phyloP scores from a whole-genome alignment of 1,284 basidiomycete species.

The Ceratobasidium papillatum region DNA sequence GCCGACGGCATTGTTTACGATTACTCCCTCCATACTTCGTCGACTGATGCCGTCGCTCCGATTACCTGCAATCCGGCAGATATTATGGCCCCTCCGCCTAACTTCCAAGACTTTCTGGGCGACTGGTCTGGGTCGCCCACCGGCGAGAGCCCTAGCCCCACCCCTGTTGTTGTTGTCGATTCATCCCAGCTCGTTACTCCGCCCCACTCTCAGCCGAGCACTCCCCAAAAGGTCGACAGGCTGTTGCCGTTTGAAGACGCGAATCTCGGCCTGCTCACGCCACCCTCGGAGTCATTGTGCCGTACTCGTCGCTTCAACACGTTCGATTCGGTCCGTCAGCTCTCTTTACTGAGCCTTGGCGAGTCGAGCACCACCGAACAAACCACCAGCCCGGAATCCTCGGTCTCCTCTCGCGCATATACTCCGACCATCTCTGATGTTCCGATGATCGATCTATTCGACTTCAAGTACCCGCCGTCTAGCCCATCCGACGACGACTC shows the following conservation, averaged over 20 bases:
- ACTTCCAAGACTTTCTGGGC: not conserved
- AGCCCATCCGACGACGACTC: not conserved
- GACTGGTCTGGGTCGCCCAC: not conserved
- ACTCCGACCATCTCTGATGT: not conserved
- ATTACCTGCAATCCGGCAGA: conserved; percentile 15
- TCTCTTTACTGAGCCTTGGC: not conserved
- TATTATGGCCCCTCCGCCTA: not conserved
- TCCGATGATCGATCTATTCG: not conserved
- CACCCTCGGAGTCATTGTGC: conserved; percentile 18
- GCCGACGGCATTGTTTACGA: not conserved
- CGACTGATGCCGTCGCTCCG: not conserved
- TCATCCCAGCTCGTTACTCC: not conserved
- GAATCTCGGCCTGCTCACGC: conserved; percentile 1
- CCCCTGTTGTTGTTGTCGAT: not conserved
- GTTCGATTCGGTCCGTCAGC: not conserved
- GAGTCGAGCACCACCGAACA: not conserved
- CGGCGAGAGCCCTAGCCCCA: not conserved
- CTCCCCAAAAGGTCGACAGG: not conserved
- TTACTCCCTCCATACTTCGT: not conserved
- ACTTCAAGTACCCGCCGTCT: not conserved
- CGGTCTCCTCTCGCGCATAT: conserved; percentile 5
- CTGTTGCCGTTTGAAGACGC: not conserved
- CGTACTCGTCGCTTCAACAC: conserved; percentile 26
- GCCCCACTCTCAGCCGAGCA: conserved; percentile 7
- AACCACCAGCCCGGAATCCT: not conserved